A percentile compares a stretch with the other conserved stretches of the same genome.
Evolutionary conservation across 352 stramenopile genomes (phyloP).

Genomic region (Phytophthora aleatoria): DNA sequence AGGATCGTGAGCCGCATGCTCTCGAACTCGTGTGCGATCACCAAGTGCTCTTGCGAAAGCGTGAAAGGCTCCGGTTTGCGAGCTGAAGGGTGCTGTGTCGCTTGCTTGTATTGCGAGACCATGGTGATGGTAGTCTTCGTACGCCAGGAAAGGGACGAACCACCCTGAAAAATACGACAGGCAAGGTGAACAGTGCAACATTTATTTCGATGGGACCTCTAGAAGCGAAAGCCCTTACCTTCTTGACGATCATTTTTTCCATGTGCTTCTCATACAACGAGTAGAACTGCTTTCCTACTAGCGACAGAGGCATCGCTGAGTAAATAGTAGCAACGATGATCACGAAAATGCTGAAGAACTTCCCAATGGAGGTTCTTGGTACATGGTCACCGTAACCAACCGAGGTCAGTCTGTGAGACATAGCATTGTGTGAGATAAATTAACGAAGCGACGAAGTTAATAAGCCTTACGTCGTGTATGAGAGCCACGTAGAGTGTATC

Average conservation of each 20-base stretch:
- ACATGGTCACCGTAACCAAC: constrained; percentile 79
- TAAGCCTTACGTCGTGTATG: constrained; percentile 55
- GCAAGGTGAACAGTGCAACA: background rate
- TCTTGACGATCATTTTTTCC: constrained; percentile 62
- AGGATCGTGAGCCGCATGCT: constrained; percentile 52
- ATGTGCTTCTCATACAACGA: constrained; percentile 69
- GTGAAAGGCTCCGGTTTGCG: constrained; percentile 34
- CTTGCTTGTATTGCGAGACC: constrained; percentile 29
- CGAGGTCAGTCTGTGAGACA: constrained; percentile 52
- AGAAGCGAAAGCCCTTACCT: constrained; percentile 31
- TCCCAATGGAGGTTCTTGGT: constrained; percentile 63
- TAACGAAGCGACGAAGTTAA: background rate
- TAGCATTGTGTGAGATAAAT: background rate
- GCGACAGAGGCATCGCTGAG: constrained; percentile 75
- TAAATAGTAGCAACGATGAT: constrained; percentile 71
- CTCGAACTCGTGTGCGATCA: constrained; percentile 51
- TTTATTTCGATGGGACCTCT: background rate
- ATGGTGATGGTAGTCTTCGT: constrained; percentile 43
- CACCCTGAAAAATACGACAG: constrained; percentile 34
- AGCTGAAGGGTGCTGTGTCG: constrained; percentile 1
- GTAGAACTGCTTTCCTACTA: constrained; percentile 79
- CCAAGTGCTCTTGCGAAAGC: constrained; percentile 51
- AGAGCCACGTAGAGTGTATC: constrained; percentile 73
- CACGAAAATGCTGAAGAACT: constrained; percentile 68
- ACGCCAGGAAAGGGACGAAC: constrained; percentile 59